These are phyloP conservation scores for Fragaria nilgerrensis DNA, from an alignment of 306 rosid genomes.

Conservation along the genomic window DNA sequence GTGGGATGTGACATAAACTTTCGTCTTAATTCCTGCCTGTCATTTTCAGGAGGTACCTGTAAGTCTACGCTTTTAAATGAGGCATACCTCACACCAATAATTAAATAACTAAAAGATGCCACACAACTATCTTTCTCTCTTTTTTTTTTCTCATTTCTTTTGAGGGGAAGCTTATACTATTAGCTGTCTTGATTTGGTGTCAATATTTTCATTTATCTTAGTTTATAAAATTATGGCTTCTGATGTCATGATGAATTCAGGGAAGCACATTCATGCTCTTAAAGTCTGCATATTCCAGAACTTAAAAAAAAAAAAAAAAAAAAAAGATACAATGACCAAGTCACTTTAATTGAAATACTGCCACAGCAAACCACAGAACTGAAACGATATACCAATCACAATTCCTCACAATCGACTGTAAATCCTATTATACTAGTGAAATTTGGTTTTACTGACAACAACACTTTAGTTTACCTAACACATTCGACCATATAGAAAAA, in stretches of 20 bases:
- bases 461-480: neutral
- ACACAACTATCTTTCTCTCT: neutral
- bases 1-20: constrained; percentile 7
- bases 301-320: too few species aligned
- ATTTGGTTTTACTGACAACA: neutral
- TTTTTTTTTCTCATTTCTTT: too few species aligned
- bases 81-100: constrained; percentile 12
- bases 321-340: neutral
- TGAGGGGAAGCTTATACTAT: neutral
- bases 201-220: neutral
- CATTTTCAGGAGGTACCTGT: constrained; percentile 17
- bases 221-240: neutral
- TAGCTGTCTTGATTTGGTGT: constrained; percentile 8
- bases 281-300: neutral
- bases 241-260: neutral
- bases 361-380: neutral
- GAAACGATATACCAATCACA: neutral
- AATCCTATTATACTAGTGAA: neutral
- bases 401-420: neutral
- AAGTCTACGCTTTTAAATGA: constrained; percentile 22
- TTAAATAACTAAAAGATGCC: neutral
- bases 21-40: constrained; percentile 9
- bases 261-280: neutral
- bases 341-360: neutral
- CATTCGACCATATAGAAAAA: neutral